Evolutionary conservation across 2,329 filamentous ascomycete species (phyloP), one percentile per base, ranked within the genome.

Genomic region (Acrocalymma vagum): DNA sequence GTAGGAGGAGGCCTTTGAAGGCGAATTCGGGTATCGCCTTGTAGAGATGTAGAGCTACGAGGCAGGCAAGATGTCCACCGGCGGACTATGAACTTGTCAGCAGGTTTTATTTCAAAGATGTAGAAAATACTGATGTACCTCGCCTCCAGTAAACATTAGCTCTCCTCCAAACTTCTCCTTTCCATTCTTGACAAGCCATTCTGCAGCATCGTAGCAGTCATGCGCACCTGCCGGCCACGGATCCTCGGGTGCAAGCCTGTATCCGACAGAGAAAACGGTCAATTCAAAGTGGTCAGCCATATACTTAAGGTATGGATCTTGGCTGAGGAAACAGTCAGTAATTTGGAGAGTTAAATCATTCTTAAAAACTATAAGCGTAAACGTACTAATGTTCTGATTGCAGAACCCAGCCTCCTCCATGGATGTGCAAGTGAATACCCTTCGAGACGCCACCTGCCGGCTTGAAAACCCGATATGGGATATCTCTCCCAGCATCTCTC

Each of bases 211-310:
- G 52, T 77, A 75, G 62, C 79, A 82, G 58, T 85, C 82, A 36
- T 84, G 71, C 4, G 75, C 72, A 0, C 72, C 77, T 0, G 72
- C 72, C 0, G 83, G 82, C 57, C 75, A 84, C 0, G 80, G 79
- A 51, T 83, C 44, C 56, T 85, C 81, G 0, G 83, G 83, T 0
- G 81, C 81, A 13, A 82, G 73, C 18, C 82, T 72, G 58, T 85
- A 85, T 1, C 81, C 82, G 6, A 84, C 73, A 1, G 76, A 80
- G 9, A 85, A 61, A 11, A 79, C 75, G 0, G 75, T 75, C 3
- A 82, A 42, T 24, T 76, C 66, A 30, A 69, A 74, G 18, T 66
- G 61, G 48, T 82, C 72, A 30, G 80, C 78, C 60, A 79, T 75
- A 48, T 69, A 69, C 37, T 78, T 72, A 9, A 84, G 66, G 22